A percentile compares a stretch with the other conserved stretches of the same genome.
Conservation (phyloP, 2,329 filamentous ascomycete species). For the Penicillium sp. region DNA sequence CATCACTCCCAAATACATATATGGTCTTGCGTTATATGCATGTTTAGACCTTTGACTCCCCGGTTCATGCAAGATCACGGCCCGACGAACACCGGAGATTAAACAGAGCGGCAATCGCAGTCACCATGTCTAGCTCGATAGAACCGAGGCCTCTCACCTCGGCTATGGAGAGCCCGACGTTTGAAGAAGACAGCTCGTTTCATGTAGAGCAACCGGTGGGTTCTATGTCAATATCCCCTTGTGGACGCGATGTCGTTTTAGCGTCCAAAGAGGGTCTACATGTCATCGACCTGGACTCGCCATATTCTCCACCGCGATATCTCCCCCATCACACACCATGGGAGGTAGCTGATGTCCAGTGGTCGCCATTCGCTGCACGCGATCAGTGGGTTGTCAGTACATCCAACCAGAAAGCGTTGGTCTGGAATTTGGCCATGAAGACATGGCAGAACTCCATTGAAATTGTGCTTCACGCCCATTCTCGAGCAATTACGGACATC, state of each 20-base stretch:
- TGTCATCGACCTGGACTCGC: constrained; percentile 87
- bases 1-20: background rate
- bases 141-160: constrained; percentile 44
- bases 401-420: constrained; percentile 87
- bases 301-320: constrained; percentile 80
- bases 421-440: constrained; percentile 82
- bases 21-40: background rate
- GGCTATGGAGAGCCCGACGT: constrained; percentile 81
- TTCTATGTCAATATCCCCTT: constrained; percentile 89
- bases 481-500: constrained; percentile 88
- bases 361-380: constrained; percentile 86
- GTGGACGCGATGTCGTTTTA: constrained; percentile 82
- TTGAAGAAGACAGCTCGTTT: constrained; percentile 79
- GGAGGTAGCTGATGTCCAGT: constrained; percentile 94
- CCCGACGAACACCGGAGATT: constrained; percentile 6
- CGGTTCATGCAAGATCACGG: constrained; percentile 8
- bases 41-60: constrained; percentile 1
- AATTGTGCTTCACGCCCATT: constrained; percentile 81
- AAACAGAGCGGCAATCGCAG: constrained; percentile 6
- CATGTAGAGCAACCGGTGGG: constrained; percentile 76
- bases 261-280: constrained; percentile 86
- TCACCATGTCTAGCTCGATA: constrained; percentile 35
- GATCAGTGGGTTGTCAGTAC: constrained; percentile 94
- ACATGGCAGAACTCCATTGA: constrained; percentile 76
- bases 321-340: constrained; percentile 85